Evolutionary conservation across 306 rosid species (phyloP).

Genomic region (Albizia julibrissin): DNA sequence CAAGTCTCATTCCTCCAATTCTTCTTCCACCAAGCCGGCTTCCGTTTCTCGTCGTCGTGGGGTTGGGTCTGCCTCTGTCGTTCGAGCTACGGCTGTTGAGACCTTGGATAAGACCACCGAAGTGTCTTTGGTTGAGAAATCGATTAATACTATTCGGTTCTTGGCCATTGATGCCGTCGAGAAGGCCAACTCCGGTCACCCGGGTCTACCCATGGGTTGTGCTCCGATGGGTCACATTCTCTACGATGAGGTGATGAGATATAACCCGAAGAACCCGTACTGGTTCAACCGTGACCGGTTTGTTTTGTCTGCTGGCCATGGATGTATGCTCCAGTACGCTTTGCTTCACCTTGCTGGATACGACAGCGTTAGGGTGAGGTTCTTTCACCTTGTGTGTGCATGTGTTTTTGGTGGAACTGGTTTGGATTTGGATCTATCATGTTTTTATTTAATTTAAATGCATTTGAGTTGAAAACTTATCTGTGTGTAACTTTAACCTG

Average conservation of each 20-base stretch:
- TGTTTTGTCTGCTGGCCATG: slow-evolving; percentile 93
- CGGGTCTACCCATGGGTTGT: slow-evolving; percentile 99
- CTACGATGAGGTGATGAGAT: slow-evolving; percentile 92
- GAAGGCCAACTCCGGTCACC: slow-evolving; percentile 98
- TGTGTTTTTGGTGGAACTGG: background rate
- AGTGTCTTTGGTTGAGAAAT: slow-evolving; percentile 76
- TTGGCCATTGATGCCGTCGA: slow-evolving; percentile 90
- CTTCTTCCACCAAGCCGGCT: slow-evolving; percentile 26
- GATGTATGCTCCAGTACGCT: slow-evolving; percentile 99
- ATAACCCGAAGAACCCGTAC: slow-evolving; percentile 84
- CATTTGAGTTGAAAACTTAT: background rate
- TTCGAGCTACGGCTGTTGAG: slow-evolving; percentile 75
- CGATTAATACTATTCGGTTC: slow-evolving; percentile 90
- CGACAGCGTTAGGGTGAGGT: slow-evolving; percentile 65
- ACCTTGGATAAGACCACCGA: slow-evolving; percentile 80
- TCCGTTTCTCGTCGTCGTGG: slow-evolving; percentile 34
- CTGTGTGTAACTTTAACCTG: background rate
- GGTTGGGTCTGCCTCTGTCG: slow-evolving; percentile 4
- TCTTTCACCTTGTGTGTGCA: background rate
- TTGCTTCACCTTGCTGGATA: slow-evolving; percentile 48
- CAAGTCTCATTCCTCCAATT: slow-evolving; percentile 42
- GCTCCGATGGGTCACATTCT: slow-evolving; percentile 98
- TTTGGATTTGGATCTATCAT: background rate
- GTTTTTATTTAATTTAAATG: background rate
- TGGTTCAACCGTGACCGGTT: slow-evolving; percentile 99